Base-by-base conservation (phyloP, 805 yeast species). In the Wickerhamiella kazuoi region DNA sequence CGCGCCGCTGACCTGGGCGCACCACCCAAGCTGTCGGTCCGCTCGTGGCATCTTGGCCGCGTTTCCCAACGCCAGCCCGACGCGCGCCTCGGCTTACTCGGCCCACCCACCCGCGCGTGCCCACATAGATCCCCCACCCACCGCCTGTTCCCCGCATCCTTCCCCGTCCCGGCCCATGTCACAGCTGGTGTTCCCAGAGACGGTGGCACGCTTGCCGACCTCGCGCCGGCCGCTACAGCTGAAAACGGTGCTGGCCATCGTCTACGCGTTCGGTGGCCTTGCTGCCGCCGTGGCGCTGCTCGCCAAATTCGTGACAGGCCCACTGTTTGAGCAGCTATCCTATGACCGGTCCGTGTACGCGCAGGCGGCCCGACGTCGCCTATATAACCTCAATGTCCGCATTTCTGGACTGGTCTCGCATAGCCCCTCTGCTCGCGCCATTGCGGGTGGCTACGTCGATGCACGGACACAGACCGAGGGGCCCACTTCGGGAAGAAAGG, bases 231-330 rank as follows among this genome's bases (percentile, higher is more conserved):
- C 49, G 13, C 42, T 55, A 15, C 41, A 45, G 21, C 36, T 54
- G 21, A 37, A 40, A 34, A 45, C 49, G n/a, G 45, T 57, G 31
- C 41, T 55, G 3, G 56, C 54, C 1, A 39, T 57, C 14, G 37
- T 51, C 14, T 57, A 57, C 38, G 42, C 47, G 13, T 57, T 53
- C 40, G 61, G 60, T 1, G 61, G 62, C 5, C 44, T 48, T 3
- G 40, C 54, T 2, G 54, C 54, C 0, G 39, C 53, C 16, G 31
- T 50, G 6, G 56, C 52, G 7, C 30, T 55, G 3, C 39, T 57
- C 13, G 50, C 57, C 31, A 55, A 53, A 39, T 47, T 53, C 36
- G 46, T 57, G 16, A 41, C 56, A n/a, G 42, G 42, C 21, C 62
- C 62, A 28, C 51, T 57, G 36, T 48, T 54, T 33, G 48, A 46